A percentile compares a stretch with the other conserved stretches of the same genome.
Evolutionary conservation across 176 grass and related monocot species (phyloP).

Genomic region (Carex scoparia): DNA sequence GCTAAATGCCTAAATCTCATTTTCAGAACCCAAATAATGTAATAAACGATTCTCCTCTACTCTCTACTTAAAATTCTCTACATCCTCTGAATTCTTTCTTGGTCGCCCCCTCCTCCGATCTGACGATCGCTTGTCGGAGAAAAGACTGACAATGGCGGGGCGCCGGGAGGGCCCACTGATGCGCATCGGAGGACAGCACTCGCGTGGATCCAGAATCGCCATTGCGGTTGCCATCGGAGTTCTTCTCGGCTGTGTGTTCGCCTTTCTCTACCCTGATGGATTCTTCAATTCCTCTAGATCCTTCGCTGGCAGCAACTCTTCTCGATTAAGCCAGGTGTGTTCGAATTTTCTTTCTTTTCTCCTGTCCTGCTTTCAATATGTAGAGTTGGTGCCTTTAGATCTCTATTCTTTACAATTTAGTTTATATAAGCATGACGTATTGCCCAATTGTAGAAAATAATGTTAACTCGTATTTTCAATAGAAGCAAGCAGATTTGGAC

Average conservation of each 20-base stretch:
- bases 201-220: constrained; percentile 71
- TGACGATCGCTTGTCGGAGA: not conserved
- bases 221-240: constrained; percentile 63
- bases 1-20: not conserved
- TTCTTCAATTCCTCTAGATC: constrained; percentile 35
- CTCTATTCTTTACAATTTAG: not conserved
- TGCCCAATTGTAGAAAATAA: not conserved
- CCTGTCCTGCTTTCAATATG: not conserved
- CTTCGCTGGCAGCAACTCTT: constrained; percentile 16
- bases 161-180: constrained; percentile 70
- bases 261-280: constrained; percentile 89
- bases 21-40: not conserved
- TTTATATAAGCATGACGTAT: not conserved
- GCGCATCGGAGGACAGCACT: constrained; percentile 43
- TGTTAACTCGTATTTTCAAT: not conserved
- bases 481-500: not conserved
- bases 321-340: constrained; percentile 41
- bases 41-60: not conserved
- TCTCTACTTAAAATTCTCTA: not conserved
- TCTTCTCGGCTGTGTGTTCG: constrained; percentile 66
- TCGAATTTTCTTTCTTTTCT: not conserved
- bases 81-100: not conserved
- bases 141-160: constrained; percentile 39
- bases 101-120: not conserved
- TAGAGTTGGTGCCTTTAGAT: not conserved